These are phyloP conservation scores for Oidiodendron maius DNA, from an alignment of 495 filamentous ascomycete species.

Conservation along the genomic window DNA sequence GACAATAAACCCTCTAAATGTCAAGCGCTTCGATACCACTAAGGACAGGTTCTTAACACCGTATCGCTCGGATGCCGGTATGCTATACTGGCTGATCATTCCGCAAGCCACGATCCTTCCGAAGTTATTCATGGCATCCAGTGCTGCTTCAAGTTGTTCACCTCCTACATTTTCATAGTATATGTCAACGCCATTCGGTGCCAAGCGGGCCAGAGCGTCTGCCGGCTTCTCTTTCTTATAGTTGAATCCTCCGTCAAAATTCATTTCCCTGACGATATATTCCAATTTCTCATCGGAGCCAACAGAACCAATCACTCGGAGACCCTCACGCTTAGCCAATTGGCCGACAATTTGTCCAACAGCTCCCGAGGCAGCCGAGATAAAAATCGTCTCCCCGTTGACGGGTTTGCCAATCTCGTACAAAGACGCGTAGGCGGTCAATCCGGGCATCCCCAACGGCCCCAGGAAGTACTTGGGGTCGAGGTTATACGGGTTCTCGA, in stretches of 20 bases:
- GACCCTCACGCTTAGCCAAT: conserved; percentile 79
- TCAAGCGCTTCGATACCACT: conserved; percentile 40
- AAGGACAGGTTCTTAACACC: conserved; percentile 60
- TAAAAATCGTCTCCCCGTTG: conserved; percentile 85
- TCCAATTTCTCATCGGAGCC: conserved; percentile 64
- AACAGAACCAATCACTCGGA: conserved; percentile 68
- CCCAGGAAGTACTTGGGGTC: conserved; percentile 63
- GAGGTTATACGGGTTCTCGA: conserved; percentile 57
- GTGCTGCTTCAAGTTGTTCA: conserved; percentile 73
- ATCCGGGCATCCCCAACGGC: conserved; percentile 79
- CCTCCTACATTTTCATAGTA: conserved; percentile 96
- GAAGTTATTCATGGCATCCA: conserved; percentile 60
- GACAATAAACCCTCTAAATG: conserved; percentile 74
- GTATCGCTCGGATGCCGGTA: conserved; percentile 48
- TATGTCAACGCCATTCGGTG: conserved; percentile 83
- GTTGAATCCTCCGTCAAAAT: conserved; percentile 68
- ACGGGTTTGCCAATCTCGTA: conserved; percentile 81
- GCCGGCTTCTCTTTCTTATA: conserved; percentile 58
- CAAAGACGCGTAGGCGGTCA: conserved; percentile 76
- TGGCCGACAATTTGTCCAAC: conserved; percentile 83
- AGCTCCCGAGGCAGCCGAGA: conserved; percentile 75
- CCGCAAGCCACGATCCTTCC: conserved; percentile 63
- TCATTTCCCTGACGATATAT: conserved; percentile 57
- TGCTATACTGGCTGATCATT: conserved; percentile 71
- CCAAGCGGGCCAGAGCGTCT: conserved; percentile 67